Percentiles rank a stretch among this genome's conserved stretches.
These are phyloP conservation scores for Lipomyces orientalis DNA, from an alignment of 805 yeast species.

Conservation along the genomic window DNA sequence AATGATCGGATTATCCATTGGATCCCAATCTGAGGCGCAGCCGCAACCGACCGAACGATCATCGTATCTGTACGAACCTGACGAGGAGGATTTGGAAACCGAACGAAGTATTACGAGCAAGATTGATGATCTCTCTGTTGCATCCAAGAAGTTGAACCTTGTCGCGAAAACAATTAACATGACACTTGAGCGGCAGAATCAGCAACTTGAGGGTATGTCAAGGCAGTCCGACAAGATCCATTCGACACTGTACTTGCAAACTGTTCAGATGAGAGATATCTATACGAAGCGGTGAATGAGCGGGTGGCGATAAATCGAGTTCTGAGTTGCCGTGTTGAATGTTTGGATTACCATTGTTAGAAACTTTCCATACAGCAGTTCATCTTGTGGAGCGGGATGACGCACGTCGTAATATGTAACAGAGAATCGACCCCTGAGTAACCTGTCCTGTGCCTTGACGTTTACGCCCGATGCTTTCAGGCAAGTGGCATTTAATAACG, in stretches of 20 bases:
- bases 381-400: neutral
- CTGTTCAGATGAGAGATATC: neutral
- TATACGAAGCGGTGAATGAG: neutral
- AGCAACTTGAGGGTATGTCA: slow-evolving; percentile 46
- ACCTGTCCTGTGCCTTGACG: neutral
- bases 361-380: neutral
- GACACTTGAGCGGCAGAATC: slow-evolving; percentile 81
- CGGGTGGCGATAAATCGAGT: neutral
- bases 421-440: neutral
- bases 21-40: neutral
- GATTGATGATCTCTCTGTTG: slow-evolving; percentile 73
- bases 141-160: slow-evolving; percentile 71
- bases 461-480: neutral
- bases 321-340: neutral
- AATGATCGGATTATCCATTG: neutral
- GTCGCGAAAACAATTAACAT: slow-evolving; percentile 74
- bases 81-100: slow-evolving; percentile 90
- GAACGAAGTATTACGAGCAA: slow-evolving; percentile 86
- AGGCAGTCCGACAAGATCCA: neutral
- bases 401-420: neutral
- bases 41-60: slow-evolving; percentile 61
- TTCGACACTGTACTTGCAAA: neutral
- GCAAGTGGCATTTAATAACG: no score
- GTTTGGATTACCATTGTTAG: neutral
- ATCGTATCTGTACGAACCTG: slow-evolving; percentile 82